A percentile compares a stretch with the other conserved stretches of the same genome.
These are phyloP conservation scores for Sugiyamaella neomexicana DNA, from an alignment of 1,139 yeast genomes.

Conservation along the genomic window DNA sequence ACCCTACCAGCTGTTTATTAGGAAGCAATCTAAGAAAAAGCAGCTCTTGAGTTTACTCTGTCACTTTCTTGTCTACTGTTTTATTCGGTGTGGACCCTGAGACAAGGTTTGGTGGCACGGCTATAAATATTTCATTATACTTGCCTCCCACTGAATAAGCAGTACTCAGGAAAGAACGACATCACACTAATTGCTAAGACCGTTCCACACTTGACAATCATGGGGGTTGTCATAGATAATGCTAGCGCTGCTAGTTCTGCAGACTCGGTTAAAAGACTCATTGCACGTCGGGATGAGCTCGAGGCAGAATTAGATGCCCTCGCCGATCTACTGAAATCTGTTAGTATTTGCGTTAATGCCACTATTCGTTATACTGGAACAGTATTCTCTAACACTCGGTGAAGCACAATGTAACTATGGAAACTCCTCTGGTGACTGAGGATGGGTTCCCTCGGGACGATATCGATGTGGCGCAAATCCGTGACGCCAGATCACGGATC, in stretches of 20 bases:
- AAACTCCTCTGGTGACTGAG: constrained; percentile 57
- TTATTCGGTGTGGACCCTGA: no score
- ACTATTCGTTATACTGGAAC: neutral
- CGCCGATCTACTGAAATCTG: constrained; percentile 33
- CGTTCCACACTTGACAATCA: neutral
- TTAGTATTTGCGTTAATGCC: constrained; percentile 18
- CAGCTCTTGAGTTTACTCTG: no score
- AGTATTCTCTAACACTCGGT: constrained; percentile 3
- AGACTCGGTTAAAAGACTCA: constrained; percentile 22
- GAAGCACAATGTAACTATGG: constrained; percentile 54
- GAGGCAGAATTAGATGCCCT: constrained; percentile 36
- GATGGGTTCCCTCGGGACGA: constrained; percentile 90
- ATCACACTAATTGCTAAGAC: no score
- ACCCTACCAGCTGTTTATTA: no score
- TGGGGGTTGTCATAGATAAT: constrained; percentile 13
- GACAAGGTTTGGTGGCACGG: no score
- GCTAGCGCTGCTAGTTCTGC: constrained; percentile 2
- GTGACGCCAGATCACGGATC: constrained; percentile 64
- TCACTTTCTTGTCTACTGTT: no score
- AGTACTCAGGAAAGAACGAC: no score
- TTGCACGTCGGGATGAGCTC: constrained; percentile 28
- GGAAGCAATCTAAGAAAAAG: no score
- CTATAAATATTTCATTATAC: no score
- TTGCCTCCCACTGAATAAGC: no score
- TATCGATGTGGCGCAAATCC: constrained; percentile 66